Base-by-base conservation (phyloP, 2,329 filamentous ascomycete genomes). In the Monosporascus sp. region DNA sequence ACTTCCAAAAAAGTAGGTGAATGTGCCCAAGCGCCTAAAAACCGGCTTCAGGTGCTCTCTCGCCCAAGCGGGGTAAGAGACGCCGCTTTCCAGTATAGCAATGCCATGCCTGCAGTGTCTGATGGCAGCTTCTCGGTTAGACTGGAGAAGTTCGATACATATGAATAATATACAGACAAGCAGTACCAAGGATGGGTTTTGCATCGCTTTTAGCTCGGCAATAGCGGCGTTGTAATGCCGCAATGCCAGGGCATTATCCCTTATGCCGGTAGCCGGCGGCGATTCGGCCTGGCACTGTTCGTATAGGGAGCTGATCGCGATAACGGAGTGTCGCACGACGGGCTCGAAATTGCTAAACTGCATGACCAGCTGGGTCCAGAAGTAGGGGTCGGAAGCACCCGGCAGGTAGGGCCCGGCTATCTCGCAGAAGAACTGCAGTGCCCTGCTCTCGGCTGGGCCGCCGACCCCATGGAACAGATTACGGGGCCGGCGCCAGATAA, bases 221-320 rank as follows among this genome's bases (percentile, higher is more conserved):
- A 76, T 72, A 1, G 74, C 73, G 1, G 65, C 59, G 54, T 75
- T 76, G 55, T 77, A 77, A 50, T 75, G 72, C 7, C 54, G 53
- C 0, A 76, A 58, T 8, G 69, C 70, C 38, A 74, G 69, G 7
- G 60, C 59, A 6, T 71, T 65, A n/a, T 60, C 57, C 6, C 51
- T 48, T 17, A 55, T 41, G 20, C 51, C 51, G 11, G 43, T 36
- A 11, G 38, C 44, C 17, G 48, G 45, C 17, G 57, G 56, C 2
- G 50, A 51, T 5, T 52, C 48, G 18, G 49, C 36, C 36, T 55
- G 54, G 45, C 67, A 65, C 22, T 64, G 58, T 43, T 75, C 72
- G 27, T 71, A 73, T 0, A 75, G 62, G 1, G 70, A 65, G 51
- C 71, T 74, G 55, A 75, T 70, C 25, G 72, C 67, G 15, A 74